Conservation (phyloP, 306 rosid genomes). For the Vigna angularis region DNA sequence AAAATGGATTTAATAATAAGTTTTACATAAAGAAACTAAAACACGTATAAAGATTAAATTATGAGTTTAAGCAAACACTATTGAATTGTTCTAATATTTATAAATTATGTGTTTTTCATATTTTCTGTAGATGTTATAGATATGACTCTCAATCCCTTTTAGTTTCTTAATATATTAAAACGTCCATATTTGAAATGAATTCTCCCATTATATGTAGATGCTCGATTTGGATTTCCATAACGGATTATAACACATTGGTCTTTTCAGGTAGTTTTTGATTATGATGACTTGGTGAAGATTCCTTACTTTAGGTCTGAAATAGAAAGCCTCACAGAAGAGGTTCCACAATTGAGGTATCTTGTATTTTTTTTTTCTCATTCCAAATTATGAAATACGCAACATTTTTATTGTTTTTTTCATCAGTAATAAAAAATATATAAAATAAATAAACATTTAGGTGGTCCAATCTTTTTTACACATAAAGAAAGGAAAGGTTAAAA, state of each 20-base stretch:
- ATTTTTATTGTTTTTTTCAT: background rate
- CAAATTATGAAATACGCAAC: background rate
- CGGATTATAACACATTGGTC: conserved; percentile 7
- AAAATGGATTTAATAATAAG: too few species aligned
- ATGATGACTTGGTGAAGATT: conserved; percentile 80
- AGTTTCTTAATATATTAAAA: background rate
- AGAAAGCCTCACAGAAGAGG: conserved; percentile 61
- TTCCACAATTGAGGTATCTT: conserved; percentile 63
- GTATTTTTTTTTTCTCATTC: conserved; percentile 5
- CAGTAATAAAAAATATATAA: too few species aligned
- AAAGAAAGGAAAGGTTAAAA: too few species aligned
- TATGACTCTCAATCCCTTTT: background rate
- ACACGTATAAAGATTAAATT: too few species aligned
- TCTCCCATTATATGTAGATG: conserved; percentile 23
- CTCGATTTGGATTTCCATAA: conserved; percentile 27
- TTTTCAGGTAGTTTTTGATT: conserved; percentile 75
- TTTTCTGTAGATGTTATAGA: too few species aligned
- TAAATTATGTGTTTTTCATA: too few species aligned
- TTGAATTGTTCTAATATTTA: too few species aligned
- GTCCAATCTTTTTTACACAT: too few species aligned
- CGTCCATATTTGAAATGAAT: conserved; percentile 10
- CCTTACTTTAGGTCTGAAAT: conserved; percentile 64
- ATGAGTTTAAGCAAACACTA: too few species aligned
- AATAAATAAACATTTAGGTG: too few species aligned
- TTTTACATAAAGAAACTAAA: too few species aligned